Evolutionary conservation across 2,329 filamentous ascomycete genomes (phyloP).

Genomic region (Aspergillus sp.): DNA sequence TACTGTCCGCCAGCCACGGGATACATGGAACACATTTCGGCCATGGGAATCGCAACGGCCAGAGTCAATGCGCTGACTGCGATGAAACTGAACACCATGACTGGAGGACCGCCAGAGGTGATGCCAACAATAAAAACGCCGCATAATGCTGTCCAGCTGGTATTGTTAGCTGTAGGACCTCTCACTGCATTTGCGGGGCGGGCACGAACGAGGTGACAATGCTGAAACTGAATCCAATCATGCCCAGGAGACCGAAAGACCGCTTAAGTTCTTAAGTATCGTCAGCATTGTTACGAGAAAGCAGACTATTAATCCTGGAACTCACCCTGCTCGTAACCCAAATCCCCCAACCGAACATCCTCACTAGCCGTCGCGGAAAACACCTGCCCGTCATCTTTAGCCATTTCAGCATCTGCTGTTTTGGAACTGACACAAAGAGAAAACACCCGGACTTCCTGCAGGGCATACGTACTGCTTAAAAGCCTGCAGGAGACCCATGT

Average conservation of each 20-base stretch:
- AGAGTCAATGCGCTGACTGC: constrained; percentile 45
- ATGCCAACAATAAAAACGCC: constrained; percentile 51
- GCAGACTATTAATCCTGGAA: background rate
- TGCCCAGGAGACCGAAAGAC: constrained; percentile 48
- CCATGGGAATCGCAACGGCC: constrained; percentile 51
- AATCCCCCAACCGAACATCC: constrained; percentile 29
- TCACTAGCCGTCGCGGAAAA: constrained; percentile 14
- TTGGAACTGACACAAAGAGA: background rate
- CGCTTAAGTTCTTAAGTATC: constrained; percentile 45
- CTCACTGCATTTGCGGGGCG: background rate
- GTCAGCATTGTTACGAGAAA: background rate
- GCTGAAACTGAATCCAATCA: constrained; percentile 53
- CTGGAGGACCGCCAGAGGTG: constrained; percentile 48
- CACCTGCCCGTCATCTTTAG: background rate
- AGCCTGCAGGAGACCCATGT: background rate
- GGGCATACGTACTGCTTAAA: background rate
- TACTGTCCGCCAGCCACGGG: constrained; percentile 52
- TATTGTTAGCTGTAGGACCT: background rate
- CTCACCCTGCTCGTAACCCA: constrained; percentile 34
- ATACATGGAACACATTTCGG: constrained; percentile 51
- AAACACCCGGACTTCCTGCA: background rate
- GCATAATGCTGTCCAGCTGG: constrained; percentile 48
- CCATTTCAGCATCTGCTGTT: background rate
- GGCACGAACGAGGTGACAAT: constrained; percentile 46
- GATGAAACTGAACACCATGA: constrained; percentile 53